Base-by-base conservation (phyloP, 1,284 basidiomycete species). In the Athelia sp. region DNA sequence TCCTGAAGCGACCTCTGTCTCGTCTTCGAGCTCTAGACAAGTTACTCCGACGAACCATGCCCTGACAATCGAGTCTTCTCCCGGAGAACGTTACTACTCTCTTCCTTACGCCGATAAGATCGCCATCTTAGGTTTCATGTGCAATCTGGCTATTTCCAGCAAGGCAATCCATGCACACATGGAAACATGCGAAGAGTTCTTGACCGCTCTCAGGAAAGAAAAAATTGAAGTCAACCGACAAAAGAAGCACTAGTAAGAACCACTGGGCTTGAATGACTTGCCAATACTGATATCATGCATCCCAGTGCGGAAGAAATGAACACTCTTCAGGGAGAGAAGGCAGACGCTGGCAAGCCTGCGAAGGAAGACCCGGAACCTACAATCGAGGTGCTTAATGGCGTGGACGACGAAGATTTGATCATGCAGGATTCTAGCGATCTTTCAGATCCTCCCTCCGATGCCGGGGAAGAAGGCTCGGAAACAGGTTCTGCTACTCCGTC, bases 161-260 rank as follows among this genome's bases (percentile, higher is more conserved):
- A 94, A 92, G 63, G 76, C 82, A 3, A 81, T 98, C 40, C 90
- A 95, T 62, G 69, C 76, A 11, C 92, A 90, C 60, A 90, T 98
- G 80, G 97, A 99, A 58, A 80, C 84, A 48, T 93, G 90, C 59
- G 94, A 95, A 60, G 80, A 87, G 56, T 84, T 88, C 55, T 69
- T 99, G 52, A 98, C 97, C 10, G 90, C 94, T 40, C 74, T 97
- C 46, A 74, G 96, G 55, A 99, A 99, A 71, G 93, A 96, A 66
- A 92, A 95, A 66, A 91, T 96, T 32, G 96, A 99, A 57, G 82
- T 95, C 47, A 95, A 94, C 66, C 78, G 95, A 53, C 76, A 86
- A 57, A 87, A 88, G 69, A 94, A 92, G 67, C 83, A 87, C 62
- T 77, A 86, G 91, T 93, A 64, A 71, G 91, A 81, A 24, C 36